Evolutionary conservation across 228 moss, liverwort and hornwort species (phyloP), one percentile per base, ranked within the genome.

Genomic region (Sphagnum magellanicum): DNA sequence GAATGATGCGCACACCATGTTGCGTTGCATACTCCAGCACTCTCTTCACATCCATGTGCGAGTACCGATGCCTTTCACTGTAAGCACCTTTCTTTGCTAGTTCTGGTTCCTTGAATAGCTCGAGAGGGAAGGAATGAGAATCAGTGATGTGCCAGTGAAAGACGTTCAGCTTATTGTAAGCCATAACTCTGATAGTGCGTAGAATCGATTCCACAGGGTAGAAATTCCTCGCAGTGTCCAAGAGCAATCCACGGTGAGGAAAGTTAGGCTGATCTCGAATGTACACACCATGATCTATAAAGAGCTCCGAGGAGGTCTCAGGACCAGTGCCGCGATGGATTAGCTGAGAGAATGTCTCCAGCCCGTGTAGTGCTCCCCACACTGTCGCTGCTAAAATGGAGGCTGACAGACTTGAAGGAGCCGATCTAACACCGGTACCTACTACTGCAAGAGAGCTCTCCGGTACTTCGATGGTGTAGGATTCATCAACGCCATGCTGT

Each of bases 311-410:
- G 10, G 55, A 65, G 50, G 47, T 50, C 6, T 16, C 60, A 3
- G 32, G 32, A 32, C 32, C 3, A 66, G 65, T 71, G 10, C 62
- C 68, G 15, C 77, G 72, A 50, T 76, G 82, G 47, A 93, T 76
- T 61, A 93, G 76, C 75, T 93, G 93, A 5, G 93, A 93, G 77
- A 93, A 93, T 14, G 93, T 93, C 77, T 93, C 90, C 52, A 93
- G 76, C 8, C 93, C 93, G 71, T 83, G 86, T 75, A 93, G 72
- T 53, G 90, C 90, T 15, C 93, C 93, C 93, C 93, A 93, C 6
- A 88, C 78, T 7, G 93, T 90, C 4, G 10, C 53, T 13, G 93
- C 90, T 13, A 68, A 11, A 15, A 93, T 81, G 13, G 64, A 5
- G 46, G 93, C 88, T 12, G 17, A 63, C 49, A 4, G 46, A 8